Base-by-base conservation (phyloP, 139 green algal species). In the Chlorella sp. region DNA sequence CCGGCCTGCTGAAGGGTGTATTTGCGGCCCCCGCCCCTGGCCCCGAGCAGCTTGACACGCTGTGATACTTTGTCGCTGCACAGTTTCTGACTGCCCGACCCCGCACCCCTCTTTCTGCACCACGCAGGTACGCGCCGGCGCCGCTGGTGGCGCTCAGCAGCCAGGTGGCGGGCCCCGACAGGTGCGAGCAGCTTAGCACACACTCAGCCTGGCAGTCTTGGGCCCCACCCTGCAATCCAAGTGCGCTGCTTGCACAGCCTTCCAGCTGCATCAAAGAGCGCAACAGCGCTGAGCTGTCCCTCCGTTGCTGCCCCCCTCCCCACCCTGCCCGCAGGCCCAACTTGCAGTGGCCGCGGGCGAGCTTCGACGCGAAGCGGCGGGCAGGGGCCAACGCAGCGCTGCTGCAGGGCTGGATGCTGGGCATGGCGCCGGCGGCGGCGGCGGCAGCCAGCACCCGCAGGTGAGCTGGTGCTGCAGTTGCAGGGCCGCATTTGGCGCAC, bases 281-380 rank as follows among this genome's bases (percentile, higher is more conserved):
- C 8, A 11, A 54, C 46, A 8, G 11, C 11, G 46, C 46, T 11
- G 46, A 54, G 13, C 14, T 24, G 24, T 16, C 51, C 51, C 9
- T 60, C 13, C 51, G 13, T 24, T 60, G 11, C 51, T 24, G 4
- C 14, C 44, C 2, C 46, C 48, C 13, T 64, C 48, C 81, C 60
- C 36, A 41, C 44, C 69, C 26, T 72, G 43, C 17, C 60, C 74
- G 26, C 91, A 95, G 90, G 73, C 84, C 69, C 72, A 87, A 76
- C 60, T 48, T 94, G 76, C 76, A 83, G 65, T 98, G 95, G 95
- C 95, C 95, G 19, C 88, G 89, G 32, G 83, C 89, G 32, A 48
- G 44, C 19, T 56, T 46, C 22, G 84, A 90, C 26, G 65, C 79
- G 7, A 38, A 65, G 36, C 73, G 91, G 48, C 24, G 77, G 56